These are phyloP conservation scores for Penicillium expansum DNA, from an alignment of 2,329 filamentous ascomycete species.

Conservation along the genomic window DNA sequence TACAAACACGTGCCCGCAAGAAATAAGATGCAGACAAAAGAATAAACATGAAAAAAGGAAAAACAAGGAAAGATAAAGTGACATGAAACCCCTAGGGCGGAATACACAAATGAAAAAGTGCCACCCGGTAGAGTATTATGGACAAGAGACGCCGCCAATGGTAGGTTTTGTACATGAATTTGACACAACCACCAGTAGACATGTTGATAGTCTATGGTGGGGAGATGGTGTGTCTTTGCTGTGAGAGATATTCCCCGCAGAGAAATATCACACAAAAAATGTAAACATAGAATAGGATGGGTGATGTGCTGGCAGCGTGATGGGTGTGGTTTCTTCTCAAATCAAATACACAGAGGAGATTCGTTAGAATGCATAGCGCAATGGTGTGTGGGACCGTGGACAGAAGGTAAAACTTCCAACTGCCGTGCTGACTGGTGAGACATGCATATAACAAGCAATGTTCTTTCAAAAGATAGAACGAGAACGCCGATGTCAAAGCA, in stretches of 20 bases:
- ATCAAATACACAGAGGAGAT: slow-evolving; percentile 1
- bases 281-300: background rate
- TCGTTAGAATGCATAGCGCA: background rate
- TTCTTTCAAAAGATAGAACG: background rate
- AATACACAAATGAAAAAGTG: background rate
- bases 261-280: background rate
- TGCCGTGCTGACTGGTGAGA: background rate
- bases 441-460: background rate
- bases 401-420: background rate
- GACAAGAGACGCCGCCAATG: slow-evolving; percentile 7
- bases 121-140: slow-evolving; percentile 1
- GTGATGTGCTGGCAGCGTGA: background rate
- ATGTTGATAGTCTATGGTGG: background rate
- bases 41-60: background rate
- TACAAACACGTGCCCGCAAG: background rate
- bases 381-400: background rate
- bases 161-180: slow-evolving; percentile 8
- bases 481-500: slow-evolving; percentile 1
- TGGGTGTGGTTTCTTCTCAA: background rate
- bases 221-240: background rate
- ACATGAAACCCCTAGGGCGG: background rate
- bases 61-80: background rate
- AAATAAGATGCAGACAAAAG: background rate
- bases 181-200: background rate
- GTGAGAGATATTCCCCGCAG: background rate